Conservation (phyloP, 306 rosid species). For the apple (Malus domestica) region ASM211411v1 NC_041802.1:3695001-3695500, state of each 20-base stretch:
- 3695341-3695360: neutral
- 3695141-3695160: too few relatives aligned
- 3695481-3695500: too few relatives aligned
- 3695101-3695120: neutral
- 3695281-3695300: neutral
- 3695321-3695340: neutral
- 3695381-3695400: too few relatives aligned
- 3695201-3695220: neutral
- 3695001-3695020: neutral
- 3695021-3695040: neutral
- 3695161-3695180: neutral
- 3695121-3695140: too few relatives aligned
- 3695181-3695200: neutral
- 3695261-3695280: neutral
- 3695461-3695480: too few relatives aligned
- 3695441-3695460: too few relatives aligned
- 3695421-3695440: accelerated
- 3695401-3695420: accelerated
- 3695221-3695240: neutral
- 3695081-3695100: neutral
- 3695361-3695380: neutral
- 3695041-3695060: neutral
- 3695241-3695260: neutral
- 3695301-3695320: neutral
- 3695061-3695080: neutral